Evolutionary conservation across 176 grass and related monocot genomes (phyloP).

Genomic region (Tuctoria greenei): DNA sequence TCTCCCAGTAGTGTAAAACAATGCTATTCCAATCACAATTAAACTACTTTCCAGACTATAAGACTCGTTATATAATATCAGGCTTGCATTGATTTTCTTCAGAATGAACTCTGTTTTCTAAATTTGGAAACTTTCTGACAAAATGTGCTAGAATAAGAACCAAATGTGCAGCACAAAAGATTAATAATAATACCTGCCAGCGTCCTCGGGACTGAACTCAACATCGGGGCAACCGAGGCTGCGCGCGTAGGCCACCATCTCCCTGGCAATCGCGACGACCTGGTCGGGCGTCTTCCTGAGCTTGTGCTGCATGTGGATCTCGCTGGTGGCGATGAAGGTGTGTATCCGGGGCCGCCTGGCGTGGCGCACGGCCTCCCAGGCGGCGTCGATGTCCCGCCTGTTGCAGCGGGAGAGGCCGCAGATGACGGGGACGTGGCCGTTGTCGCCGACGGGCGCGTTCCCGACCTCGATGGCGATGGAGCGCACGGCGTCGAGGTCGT

Average conservation of each 20-base stretch:
- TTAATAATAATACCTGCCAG: constrained; percentile 59
- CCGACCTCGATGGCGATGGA: constrained; percentile 88
- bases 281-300: constrained; percentile 62
- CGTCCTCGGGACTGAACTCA: constrained; percentile 92
- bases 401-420: constrained; percentile 83
- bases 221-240: constrained; percentile 81
- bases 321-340: constrained; percentile 92
- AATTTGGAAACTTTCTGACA: not conserved
- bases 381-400: constrained; percentile 70
- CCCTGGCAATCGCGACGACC: constrained; percentile 57
- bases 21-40: not conserved
- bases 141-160: not conserved
- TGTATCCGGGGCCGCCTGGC: constrained; percentile 66
- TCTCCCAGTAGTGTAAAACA: not conserved
- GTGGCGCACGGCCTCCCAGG: constrained; percentile 89
- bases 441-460: constrained; percentile 53
- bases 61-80: not conserved
- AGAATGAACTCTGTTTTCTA: constrained; percentile 28
- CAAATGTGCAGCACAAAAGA: not conserved
- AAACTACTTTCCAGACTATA: not conserved
- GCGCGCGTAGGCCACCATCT: constrained; percentile 83
- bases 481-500: constrained; percentile 93
- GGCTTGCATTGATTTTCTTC: not conserved
- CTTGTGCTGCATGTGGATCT: constrained; percentile 85
- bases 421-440: constrained; percentile 71